Evolutionary conservation across 1,139 yeast genomes (phyloP), one percentile per base, ranked within the genome.

Genomic region (Candida sp.): DNA sequence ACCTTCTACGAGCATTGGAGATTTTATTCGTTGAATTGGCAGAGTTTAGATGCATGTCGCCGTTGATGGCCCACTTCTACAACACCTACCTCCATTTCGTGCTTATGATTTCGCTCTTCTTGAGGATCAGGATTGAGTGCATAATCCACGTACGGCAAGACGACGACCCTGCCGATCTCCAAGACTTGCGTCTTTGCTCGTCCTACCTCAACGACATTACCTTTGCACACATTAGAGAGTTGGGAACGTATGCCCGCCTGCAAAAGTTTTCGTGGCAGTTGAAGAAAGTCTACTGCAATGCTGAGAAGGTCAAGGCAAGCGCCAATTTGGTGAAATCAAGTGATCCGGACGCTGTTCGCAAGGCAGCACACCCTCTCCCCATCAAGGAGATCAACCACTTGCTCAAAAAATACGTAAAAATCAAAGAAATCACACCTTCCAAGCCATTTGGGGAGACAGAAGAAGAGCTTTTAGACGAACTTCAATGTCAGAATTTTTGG

Each of bases 1-100:
- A 68, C 53, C 59, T 62, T 39, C 64, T 67, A 40, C 66, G 68
- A 50, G 47, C 65, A 37, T 45, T 63, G 7, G 50, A 58, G 0
- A 48, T 63, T 1, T 48, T 61, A 5, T 60, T 60, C 32, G 50
- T 56, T 23, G 73, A 70, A 31, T 55, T 69, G 33, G 46, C 50
- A 1, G 62, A 60, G 7, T 51, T 56, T n/a, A 49, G 59, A 12
- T 42, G 53, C n/a, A 49, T 52, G 40, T 41, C 52, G 3, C 45
- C 59, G n/a, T 41, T 57, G 6, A 30, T 56, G 5, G 54, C 54
- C 6, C 57, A 57, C 2, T 49, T 60, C 7, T 34, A 55, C 12
- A 50, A 49, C 57, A 32, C 48, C 47, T 47, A 54, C 42, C n/a
- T 60, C 47, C 57, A 51, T 52, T 33, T 58, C 38, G 44, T 44